These are phyloP conservation scores for Cryphonectria carpinicola DNA, from an alignment of 2,329 filamentous ascomycete species.

Conservation along the genomic window DNA sequence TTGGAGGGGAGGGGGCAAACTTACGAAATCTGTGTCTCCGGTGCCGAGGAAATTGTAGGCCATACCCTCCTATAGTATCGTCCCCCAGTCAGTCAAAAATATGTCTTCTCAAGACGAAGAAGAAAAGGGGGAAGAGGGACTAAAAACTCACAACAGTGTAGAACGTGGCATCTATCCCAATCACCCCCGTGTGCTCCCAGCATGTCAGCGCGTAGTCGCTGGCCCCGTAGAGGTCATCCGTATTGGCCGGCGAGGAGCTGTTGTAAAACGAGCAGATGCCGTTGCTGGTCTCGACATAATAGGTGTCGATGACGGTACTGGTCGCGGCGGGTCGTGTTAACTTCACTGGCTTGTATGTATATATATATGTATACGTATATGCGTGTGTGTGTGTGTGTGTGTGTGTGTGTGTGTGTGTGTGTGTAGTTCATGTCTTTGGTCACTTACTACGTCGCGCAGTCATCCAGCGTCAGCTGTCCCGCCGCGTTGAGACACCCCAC, in stretches of 20 bases:
- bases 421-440: not conserved
- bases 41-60: constrained; percentile 20
- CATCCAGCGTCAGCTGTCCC: constrained; percentile 22
- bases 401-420: no score
- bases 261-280: constrained; percentile 26
- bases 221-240: constrained; percentile 18
- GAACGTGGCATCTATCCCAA: constrained; percentile 10
- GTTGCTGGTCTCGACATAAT: constrained; percentile 8
- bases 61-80: constrained; percentile 6
- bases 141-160: constrained; percentile 23
- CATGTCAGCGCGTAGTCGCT: constrained; percentile 19
- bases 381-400: no score
- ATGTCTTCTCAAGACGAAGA: not conserved
- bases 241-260: constrained; percentile 19
- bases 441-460: constrained; percentile 21
- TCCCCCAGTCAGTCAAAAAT: not conserved
- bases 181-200: constrained; percentile 14
- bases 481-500: constrained; percentile 23
- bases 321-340: not conserved
- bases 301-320: not conserved
- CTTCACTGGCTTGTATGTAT: no score
- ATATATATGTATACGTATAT: no score
- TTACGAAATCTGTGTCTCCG: constrained; percentile 18
- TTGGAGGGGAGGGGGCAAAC: not conserved
- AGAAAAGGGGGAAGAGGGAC: not conserved